Base-by-base conservation (phyloP, 2,329 filamentous ascomycete genomes). In the Coniochaeta sp. region DNA sequence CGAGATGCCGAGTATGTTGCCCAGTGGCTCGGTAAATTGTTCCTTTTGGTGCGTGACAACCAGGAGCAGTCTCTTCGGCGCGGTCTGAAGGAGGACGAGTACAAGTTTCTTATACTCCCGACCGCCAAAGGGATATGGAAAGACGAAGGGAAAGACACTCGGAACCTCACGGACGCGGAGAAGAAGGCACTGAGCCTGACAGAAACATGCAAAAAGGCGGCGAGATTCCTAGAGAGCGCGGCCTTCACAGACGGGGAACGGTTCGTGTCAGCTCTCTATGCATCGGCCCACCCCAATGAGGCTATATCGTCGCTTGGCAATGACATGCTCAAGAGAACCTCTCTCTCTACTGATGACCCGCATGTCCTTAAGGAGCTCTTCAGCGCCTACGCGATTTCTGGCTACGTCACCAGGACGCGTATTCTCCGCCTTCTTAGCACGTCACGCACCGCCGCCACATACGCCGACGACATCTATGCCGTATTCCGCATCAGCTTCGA, bases 231-330 rank as follows among this genome's bases (percentile, higher is more conserved):
- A 22, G 86, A 89, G 2, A 96, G 91, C 68, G 92, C 91, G 5
- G 87, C 93, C 7, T 98, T 99, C 72, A 87, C 79, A 0, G 91
- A 97, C 63, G 76, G 85, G 0, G 90, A 98, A 69, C 87, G 92
- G 34, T 91, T 97, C 67, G 73, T 97, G 14, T 89, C 93, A 0
- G 89, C 91, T 0, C 75, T 98, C 1, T 92, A 90, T 70, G 92
- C 93, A 6, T 88, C 91, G 28, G 88, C 91, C 0, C 93, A 93
- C 73, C 78, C 87, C 1, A 95, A 97, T 65, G 91, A 88, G 38
- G 84, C 89, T 9, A 87, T 97, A 40, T 87, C 90, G 12, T 86
- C 89, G n/a, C 77, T 91, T n/a, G 93, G 90, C 0, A 91, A 97
- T 60, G 92, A 96, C 67, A 84, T 96, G 57, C 74, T 98, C 64